Conservation (phyloP, 495 filamentous ascomycete species). For the Penicillium pancosmium region DNA sequence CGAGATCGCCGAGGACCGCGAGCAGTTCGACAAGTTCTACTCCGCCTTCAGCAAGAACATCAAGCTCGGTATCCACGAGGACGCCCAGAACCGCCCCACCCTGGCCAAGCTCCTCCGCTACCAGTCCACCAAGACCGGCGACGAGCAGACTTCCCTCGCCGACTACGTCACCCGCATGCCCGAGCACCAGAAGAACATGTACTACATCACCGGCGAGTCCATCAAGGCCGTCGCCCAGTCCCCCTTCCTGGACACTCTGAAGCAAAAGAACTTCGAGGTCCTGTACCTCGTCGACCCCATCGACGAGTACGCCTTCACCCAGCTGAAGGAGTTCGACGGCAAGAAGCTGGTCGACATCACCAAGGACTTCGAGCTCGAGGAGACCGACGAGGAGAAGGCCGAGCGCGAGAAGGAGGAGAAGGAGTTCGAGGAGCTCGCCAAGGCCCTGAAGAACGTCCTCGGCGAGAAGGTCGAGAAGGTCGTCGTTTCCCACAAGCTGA, state of each 20-base stretch:
- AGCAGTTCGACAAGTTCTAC: constrained; percentile 99
- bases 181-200: constrained; percentile 99
- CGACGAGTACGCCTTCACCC: constrained; percentile 99
- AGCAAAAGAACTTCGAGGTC: constrained; percentile 99
- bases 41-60: constrained; percentile 99
- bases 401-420: constrained; percentile 95
- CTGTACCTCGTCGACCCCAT: constrained; percentile 99
- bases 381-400: constrained; percentile 99
- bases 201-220: constrained; percentile 99
- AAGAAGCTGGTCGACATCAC: constrained; percentile 99
- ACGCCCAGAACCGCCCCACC: constrained; percentile 90
- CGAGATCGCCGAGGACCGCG: constrained; percentile 98
- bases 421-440: constrained; percentile 91
- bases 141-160: constrained; percentile 88
- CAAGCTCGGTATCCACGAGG: constrained; percentile 99
- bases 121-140: constrained; percentile 97
- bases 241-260: constrained; percentile 97
- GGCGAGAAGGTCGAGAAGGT: constrained; percentile 99
- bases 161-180: constrained; percentile 99
- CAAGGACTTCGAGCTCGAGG: constrained; percentile 99
- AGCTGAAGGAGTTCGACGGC: constrained; percentile 99
- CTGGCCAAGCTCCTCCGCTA: constrained; percentile 99
- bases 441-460: constrained; percentile 97
- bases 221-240: constrained; percentile 97
- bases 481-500: constrained; percentile 96